Evolutionary conservation across 2,329 filamentous ascomycete genomes (phyloP).

Genomic region (Sporothrix sp.): DNA sequence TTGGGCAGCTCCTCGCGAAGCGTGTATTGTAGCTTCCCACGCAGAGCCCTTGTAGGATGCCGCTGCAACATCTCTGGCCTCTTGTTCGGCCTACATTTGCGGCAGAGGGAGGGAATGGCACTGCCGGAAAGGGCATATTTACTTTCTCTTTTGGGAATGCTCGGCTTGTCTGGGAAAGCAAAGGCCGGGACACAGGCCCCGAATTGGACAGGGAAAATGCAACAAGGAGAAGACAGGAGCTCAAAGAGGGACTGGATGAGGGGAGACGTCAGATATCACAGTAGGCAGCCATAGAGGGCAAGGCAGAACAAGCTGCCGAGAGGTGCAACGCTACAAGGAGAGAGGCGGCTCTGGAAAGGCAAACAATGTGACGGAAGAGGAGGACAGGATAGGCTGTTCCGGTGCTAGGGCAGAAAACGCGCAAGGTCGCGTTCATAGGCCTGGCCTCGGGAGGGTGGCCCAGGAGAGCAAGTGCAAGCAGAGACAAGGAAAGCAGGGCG

Average conservation of each 20-base stretch:
- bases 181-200: no score
- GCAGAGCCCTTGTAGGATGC: not conserved
- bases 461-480: no score
- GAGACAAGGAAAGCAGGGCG: not conserved
- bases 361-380: not conserved
- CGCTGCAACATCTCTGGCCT: not conserved
- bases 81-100: not conserved
- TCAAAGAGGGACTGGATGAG: no score
- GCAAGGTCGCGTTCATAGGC: conserved; percentile 2
- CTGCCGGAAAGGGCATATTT: not conserved
- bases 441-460: not conserved
- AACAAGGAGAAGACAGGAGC: not conserved
- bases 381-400: conserved; percentile 3
- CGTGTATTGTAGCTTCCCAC: not conserved
- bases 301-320: no score
- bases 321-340: no score
- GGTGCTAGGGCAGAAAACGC: conserved; percentile 5
- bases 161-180: not conserved
- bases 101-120: no score
- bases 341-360: not conserved
- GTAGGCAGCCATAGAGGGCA: not conserved
- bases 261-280: not conserved
- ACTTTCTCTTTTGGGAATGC: conserved; percentile 1
- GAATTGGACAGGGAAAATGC: no score
- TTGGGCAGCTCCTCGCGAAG: not conserved